Base-by-base conservation (phyloP, 371 early-diverging fungal genomes). In the Mortierella sp. region DNA sequence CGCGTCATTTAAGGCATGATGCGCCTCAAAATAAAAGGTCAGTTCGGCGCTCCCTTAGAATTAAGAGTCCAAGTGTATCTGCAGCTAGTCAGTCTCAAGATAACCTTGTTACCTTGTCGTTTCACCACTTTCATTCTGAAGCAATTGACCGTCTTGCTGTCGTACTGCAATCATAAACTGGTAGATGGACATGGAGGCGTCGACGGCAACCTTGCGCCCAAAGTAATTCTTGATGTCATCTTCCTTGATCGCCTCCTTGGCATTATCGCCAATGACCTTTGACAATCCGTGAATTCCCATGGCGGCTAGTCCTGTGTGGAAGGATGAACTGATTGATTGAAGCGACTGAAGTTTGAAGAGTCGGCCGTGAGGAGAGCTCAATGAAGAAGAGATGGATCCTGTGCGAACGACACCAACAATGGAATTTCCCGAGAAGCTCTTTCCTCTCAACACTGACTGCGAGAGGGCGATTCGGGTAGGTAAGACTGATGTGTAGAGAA, bases 81-180 rank as follows among this genome's bases (percentile, higher is more conserved):
- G 28, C 16, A 23, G 43, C 4, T 44, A 5, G n/a, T n/a, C n/a
- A n/a, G n/a, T n/a, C n/a, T n/a, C n/a, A 60, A 45, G 47, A 7
- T 15, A 25, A 56, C 26, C 18, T 11, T 4, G 28, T 21, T 66
- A 90, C 93, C 92, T 94, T 18, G 99, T 99, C 0, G 98, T 97
- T 69, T 96, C 94, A 47, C 99, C 99, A 12, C 87, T 87, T 68
- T 90, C 94, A 64, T 95, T 95, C 19, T 92, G 93, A 48, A 99
- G 88, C 62, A 93, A 86, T 76, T 92, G 89, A 4, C 99, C 99
- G 67, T 98, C 98, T 30, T 88, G 85, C 68, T 89, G 90, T 56
- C 99, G 88, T 43, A 99, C 99, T 7, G 99, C 99, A 70, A 99
- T 96, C 84, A 99, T 92, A 85, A 99, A 99, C 89, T 99, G 99